Evolutionary conservation across 176 grass and related monocot genomes (phyloP).

Genomic region (Carex cristatella): DNA sequence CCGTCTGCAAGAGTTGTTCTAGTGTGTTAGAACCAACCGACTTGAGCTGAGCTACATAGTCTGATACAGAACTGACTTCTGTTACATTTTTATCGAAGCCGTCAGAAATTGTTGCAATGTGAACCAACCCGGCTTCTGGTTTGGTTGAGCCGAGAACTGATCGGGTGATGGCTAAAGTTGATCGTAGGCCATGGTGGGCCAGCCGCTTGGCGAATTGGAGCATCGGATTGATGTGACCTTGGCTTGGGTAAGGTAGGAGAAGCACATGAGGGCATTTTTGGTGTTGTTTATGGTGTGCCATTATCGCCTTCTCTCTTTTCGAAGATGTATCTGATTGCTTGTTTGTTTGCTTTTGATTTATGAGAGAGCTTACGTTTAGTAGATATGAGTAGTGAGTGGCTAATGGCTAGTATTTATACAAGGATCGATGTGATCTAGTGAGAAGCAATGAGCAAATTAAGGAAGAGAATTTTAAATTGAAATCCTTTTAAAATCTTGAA

Average conservation of each 20-base stretch:
- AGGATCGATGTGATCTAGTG: not conserved
- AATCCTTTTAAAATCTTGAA: too few species aligned
- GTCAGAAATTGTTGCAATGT: constrained; percentile 57
- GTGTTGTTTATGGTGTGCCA: not conserved
- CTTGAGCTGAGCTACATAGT: constrained; percentile 47
- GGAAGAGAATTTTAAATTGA: too few species aligned
- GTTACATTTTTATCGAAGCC: constrained; percentile 46
- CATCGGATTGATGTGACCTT: constrained; percentile 84
- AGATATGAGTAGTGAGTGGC: not conserved
- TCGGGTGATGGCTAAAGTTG: constrained; percentile 46
- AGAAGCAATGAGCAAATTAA: too few species aligned
- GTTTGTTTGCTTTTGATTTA: not conserved
- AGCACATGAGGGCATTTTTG: constrained; percentile 10
- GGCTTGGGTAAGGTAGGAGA: constrained; percentile 66
- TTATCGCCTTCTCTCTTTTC: not conserved
- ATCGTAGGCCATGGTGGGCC: constrained; percentile 38
- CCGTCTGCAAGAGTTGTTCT: constrained; percentile 32
- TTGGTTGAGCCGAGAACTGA: constrained; percentile 42
- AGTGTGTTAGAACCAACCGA: constrained; percentile 36
- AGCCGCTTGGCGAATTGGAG: constrained; percentile 74
- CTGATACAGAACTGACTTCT: constrained; percentile 17
- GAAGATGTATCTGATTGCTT: not conserved
- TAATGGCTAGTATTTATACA: not conserved
- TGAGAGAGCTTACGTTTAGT: not conserved
- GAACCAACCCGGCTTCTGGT: constrained; percentile 15